phyloP scores from a whole-genome alignment of 768 basidiomycete genomes.

The Pleurotus sapidus region DNA sequence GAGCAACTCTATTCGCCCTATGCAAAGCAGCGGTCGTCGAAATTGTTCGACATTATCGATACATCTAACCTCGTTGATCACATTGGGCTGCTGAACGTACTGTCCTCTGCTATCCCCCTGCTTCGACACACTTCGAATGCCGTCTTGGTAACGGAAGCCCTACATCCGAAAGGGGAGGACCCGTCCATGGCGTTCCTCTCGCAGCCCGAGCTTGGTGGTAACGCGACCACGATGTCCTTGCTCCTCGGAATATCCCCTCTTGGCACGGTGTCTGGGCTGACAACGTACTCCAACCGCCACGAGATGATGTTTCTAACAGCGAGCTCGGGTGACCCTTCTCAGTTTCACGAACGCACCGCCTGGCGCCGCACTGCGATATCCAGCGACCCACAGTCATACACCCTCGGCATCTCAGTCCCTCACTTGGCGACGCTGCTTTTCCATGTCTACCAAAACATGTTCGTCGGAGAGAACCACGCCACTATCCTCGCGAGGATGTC shows the following conservation, averaged over 20 bases:
- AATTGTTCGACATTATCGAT: constrained; percentile 35
- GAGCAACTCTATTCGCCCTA: constrained; percentile 18
- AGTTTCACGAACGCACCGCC: constrained; percentile 33
- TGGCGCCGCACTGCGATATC: constrained; percentile 25
- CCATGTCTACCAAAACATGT: constrained; percentile 36
- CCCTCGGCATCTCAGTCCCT: constrained; percentile 12
- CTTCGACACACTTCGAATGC: constrained; percentile 17
- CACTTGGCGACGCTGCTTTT: constrained; percentile 35
- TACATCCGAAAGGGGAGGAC: constrained; percentile 21
- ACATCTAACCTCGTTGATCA: constrained; percentile 38
- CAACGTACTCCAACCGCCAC: constrained; percentile 31
- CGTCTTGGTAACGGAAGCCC: constrained; percentile 31
- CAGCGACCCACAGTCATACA: constrained; percentile 1
- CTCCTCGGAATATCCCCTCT: constrained; percentile 32
- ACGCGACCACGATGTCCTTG: constrained; percentile 29
- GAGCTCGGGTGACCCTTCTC: constrained; percentile 1
- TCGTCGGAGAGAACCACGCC: constrained; percentile 28
- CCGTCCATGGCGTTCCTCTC: constrained; percentile 27
- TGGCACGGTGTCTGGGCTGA: constrained; percentile 31
- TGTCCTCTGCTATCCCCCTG: constrained; percentile 27
- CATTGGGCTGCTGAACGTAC: constrained; percentile 35
- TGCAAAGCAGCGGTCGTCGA: constrained; percentile 7
- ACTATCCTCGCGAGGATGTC: constrained; percentile 8
- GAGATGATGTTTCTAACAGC: constrained; percentile 20
- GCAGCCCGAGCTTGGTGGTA: constrained; percentile 21